A percentile compares a stretch with the other conserved stretches of the same genome.
Conservation (phyloP, 805 yeast genomes). For the Ogataea trehalophila region DNA sequence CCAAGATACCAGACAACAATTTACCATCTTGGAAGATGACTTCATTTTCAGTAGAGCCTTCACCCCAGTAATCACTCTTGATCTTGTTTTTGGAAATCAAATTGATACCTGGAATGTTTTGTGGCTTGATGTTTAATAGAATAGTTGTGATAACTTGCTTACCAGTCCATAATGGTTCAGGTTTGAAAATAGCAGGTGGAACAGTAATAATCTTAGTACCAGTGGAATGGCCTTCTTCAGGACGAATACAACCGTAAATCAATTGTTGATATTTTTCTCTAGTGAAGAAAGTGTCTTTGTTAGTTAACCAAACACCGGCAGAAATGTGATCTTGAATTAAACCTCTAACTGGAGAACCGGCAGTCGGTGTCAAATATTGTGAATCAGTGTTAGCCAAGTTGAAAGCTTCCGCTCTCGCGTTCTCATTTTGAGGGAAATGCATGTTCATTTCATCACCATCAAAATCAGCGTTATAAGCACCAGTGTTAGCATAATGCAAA, state of each 20-base stretch:
- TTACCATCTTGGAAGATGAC: slow-evolving; percentile 87
- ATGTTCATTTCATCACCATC: slow-evolving; percentile 99
- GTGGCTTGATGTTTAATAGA: slow-evolving; percentile 80
- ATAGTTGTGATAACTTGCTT: slow-evolving; percentile 95
- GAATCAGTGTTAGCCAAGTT: slow-evolving; percentile 95
- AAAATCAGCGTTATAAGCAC: slow-evolving; percentile 98
- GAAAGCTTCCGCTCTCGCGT: slow-evolving; percentile 94
- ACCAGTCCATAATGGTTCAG: slow-evolving; percentile 94
- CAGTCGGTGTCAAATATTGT: slow-evolving; percentile 96
- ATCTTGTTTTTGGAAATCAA: slow-evolving; percentile 79
- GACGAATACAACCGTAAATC: slow-evolving; percentile 88
- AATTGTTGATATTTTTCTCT: slow-evolving; percentile 92
- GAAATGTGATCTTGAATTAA: slow-evolving; percentile 97
- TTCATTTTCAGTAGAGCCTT: slow-evolving; percentile 74
- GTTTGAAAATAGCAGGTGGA: slow-evolving; percentile 87
- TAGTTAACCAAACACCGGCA: slow-evolving; percentile 98
- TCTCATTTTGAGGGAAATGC: slow-evolving; percentile 98
- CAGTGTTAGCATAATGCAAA: slow-evolving; percentile 97
- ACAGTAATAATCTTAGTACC: slow-evolving; percentile 61
- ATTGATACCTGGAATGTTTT: slow-evolving; percentile 86
- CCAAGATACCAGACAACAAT: slow-evolving; percentile 85
- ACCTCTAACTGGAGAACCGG: slow-evolving; percentile 98
- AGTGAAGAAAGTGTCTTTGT: slow-evolving; percentile 84
- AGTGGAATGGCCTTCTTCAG: slow-evolving; percentile 96
- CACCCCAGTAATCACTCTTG: slow-evolving; percentile 94